Conservation (phyloP, 1,284 basidiomycete genomes). For the Macrocystidia cucumis region DNA sequence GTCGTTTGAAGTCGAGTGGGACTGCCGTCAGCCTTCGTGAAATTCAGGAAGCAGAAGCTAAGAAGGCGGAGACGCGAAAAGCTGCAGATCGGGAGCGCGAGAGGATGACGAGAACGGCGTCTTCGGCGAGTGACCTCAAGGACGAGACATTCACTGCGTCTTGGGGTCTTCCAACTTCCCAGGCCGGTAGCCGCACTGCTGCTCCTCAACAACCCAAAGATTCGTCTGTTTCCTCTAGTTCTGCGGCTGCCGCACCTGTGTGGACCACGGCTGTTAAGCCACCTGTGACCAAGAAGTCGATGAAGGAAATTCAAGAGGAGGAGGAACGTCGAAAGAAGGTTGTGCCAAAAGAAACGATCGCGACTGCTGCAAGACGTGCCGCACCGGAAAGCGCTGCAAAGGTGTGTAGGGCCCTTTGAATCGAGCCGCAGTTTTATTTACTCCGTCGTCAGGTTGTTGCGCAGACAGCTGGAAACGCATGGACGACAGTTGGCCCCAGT, state of each 20-base stretch:
- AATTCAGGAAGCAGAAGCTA: slow-evolving; percentile 92
- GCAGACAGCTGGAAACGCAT: slow-evolving; percentile 46
- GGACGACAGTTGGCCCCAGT: slow-evolving; percentile 81
- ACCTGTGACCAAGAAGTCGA: slow-evolving; percentile 74
- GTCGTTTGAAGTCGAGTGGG: slow-evolving; percentile 38
- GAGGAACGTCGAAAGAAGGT: slow-evolving; percentile 81
- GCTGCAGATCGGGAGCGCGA: slow-evolving; percentile 61
- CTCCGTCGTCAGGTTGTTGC: slow-evolving; percentile 18
- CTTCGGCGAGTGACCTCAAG: slow-evolving; percentile 26
- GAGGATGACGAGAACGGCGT: slow-evolving; percentile 41
- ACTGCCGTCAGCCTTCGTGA: slow-evolving; percentile 76
- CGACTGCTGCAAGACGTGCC: slow-evolving; percentile 54
- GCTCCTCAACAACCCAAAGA: slow-evolving; percentile 38
- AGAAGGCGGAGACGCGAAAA: slow-evolving; percentile 70
- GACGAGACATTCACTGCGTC: slow-evolving; percentile 63
- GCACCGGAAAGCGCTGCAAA: slow-evolving; percentile 78
- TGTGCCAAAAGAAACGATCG: slow-evolving; percentile 52
- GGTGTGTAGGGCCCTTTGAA: slow-evolving; percentile 30
- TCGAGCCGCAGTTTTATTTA: slow-evolving; percentile 1
- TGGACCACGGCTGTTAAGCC: slow-evolving; percentile 60
- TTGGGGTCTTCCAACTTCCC: slow-evolving; percentile 75
- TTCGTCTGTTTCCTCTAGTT: slow-evolving; percentile 21
- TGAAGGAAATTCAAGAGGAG: slow-evolving; percentile 99
- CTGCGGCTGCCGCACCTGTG: slow-evolving; percentile 33
- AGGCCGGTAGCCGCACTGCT: slow-evolving; percentile 47